Percentiles rank a stretch among this genome's conserved stretches.
phyloP scores from a whole-genome alignment of 441 rosid species.

The Geranium incanum region DNA sequence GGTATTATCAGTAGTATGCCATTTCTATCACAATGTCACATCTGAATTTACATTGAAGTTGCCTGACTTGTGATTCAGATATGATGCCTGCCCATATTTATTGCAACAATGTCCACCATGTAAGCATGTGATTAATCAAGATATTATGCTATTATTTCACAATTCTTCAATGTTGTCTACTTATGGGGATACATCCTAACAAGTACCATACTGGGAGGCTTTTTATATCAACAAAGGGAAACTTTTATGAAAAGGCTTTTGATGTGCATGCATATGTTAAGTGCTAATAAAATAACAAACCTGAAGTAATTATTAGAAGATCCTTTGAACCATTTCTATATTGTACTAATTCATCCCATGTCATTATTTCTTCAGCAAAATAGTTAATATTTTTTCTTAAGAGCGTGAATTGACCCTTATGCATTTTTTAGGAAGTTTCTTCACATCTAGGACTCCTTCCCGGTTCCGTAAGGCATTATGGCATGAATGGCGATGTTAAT shows the following conservation, averaged over 20 bases:
- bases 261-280: not conserved
- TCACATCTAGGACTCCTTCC: constrained; percentile 62
- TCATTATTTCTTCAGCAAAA: not conserved
- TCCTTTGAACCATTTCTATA: constrained; percentile 1
- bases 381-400: constrained; percentile 3
- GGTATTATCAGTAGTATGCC: not conserved
- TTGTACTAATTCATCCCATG: constrained; percentile 2
- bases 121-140: not conserved
- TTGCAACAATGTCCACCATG: not conserved
- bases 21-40: not conserved
- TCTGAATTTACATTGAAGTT: constrained; percentile 6
- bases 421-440: constrained; percentile 53
- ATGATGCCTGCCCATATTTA: too few relatives aligned
- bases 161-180: not conserved
- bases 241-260: not conserved
- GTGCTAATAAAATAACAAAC: not conserved
- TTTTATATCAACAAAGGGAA: too few relatives aligned
- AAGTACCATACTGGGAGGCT: not conserved
- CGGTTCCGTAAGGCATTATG: constrained; percentile 65
- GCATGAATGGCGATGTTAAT: constrained; percentile 67
- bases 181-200: not conserved
- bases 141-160: not conserved
- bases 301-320: not conserved
- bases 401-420: constrained; percentile 10
- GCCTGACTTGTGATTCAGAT: constrained; percentile 16